phyloP scores from a whole-genome alignment of 2,329 filamentous ascomycete species.

The Fusarium staphyleae region DNA sequence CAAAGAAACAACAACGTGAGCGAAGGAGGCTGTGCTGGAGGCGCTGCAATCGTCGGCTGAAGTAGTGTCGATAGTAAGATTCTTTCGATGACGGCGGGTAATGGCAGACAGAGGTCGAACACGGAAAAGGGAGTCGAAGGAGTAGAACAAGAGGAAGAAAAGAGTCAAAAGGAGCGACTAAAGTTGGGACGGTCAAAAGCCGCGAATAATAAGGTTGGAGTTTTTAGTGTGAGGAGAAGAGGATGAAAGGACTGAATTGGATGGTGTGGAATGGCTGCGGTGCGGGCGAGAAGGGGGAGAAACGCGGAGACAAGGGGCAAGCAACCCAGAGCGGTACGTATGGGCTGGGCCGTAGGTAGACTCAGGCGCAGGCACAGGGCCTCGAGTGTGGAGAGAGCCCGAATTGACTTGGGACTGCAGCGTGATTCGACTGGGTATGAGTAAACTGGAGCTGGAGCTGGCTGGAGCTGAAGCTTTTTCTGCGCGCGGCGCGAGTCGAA shows the following conservation, averaged over 20 bases:
- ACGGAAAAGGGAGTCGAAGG: conserved; percentile 7
- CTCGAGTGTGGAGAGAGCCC: conserved; percentile 1
- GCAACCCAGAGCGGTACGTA: conserved; percentile 10
- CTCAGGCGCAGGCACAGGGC: background rate
- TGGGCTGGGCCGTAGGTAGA: background rate
- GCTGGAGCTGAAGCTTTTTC: no score
- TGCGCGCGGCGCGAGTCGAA: conserved; percentile 23
- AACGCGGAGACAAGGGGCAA: conserved; percentile 36
- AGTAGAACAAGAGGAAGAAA: conserved; percentile 19
- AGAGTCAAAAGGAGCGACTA: conserved; percentile 37
- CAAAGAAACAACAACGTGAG: conserved; percentile 17
- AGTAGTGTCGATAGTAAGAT: conserved; percentile 29
- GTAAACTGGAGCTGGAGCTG: no score
- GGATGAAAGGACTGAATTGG: conserved; percentile 33
- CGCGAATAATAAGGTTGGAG: conserved; percentile 20
- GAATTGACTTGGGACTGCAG: conserved; percentile 11
- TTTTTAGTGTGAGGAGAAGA: conserved; percentile 31
- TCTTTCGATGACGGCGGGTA: conserved; percentile 12
- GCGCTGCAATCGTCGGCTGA: conserved; percentile 19
- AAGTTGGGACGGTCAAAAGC: conserved; percentile 32
- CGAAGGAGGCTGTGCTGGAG: conserved; percentile 26
- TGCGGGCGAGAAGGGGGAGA: conserved; percentile 33
- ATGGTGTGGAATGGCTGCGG: conserved; percentile 31
- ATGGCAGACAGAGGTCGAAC: conserved; percentile 3
- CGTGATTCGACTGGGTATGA: conserved; percentile 14